A percentile compares a stretch with the other conserved stretches of the same genome.
Conservation (phyloP, 2,329 filamentous ascomycete species). For the Fusarium albosuccineum region DNA sequence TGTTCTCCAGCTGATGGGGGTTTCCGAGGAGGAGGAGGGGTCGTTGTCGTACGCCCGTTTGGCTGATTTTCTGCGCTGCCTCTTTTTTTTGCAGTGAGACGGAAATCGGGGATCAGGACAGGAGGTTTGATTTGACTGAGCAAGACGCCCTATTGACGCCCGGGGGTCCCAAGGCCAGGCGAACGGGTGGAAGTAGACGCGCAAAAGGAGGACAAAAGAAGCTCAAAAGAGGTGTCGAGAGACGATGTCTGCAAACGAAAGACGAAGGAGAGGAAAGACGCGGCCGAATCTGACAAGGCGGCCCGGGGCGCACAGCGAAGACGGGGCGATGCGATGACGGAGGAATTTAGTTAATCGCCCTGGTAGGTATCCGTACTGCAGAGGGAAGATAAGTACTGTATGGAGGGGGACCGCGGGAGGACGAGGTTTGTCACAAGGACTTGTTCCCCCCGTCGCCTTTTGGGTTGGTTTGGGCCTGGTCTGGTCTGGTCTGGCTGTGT, state of each 20-base stretch:
- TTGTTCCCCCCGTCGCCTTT: slow-evolving; percentile 15
- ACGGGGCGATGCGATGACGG: slow-evolving; percentile 42
- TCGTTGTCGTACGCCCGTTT: slow-evolving; percentile 34
- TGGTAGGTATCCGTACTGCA: not conserved
- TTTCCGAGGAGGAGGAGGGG: slow-evolving; percentile 27
- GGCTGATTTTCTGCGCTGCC: slow-evolving; percentile 22
- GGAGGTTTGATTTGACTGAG: slow-evolving; percentile 25
- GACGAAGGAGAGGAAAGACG: slow-evolving; percentile 16
- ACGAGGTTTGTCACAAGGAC: slow-evolving; percentile 44
- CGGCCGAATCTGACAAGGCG: slow-evolving; percentile 25
- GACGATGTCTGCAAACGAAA: slow-evolving; percentile 12
- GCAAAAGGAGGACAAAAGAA: slow-evolving; percentile 9
- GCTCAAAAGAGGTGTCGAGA: not conserved
- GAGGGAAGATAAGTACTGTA: not conserved
- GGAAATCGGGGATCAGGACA: slow-evolving; percentile 11
- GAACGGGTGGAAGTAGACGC: slow-evolving; percentile 13
- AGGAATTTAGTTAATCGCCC: slow-evolving; percentile 35
- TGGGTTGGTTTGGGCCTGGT: not conserved
- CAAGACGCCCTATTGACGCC: slow-evolving; percentile 28
- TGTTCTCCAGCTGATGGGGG: slow-evolving; percentile 44
- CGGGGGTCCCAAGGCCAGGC: slow-evolving; percentile 33
- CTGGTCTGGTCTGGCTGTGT: not conserved
- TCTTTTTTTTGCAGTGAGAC: slow-evolving; percentile 33
- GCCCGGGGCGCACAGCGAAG: slow-evolving; percentile 36
- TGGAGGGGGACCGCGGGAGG: slow-evolving; percentile 43